Percentiles rank a stretch among this genome's conserved stretches.
phyloP scores from a whole-genome alignment of 2,329 filamentous ascomycete species.

The Nemania sp. region DNA sequence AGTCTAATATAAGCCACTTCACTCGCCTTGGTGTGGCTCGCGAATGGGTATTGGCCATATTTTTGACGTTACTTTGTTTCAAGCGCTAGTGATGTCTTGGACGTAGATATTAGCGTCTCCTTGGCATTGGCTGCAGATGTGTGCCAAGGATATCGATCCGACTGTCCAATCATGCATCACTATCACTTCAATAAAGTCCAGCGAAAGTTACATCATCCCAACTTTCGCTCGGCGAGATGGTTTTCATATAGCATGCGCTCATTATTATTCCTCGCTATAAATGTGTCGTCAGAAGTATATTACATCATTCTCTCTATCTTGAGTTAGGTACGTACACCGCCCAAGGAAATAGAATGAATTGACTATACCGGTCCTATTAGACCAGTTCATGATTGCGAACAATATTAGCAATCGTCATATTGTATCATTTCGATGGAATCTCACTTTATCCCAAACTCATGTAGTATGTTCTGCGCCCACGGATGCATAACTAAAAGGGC shows the following conservation, averaged over 20 bases:
- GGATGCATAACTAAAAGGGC: conserved; percentile 29
- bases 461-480: conserved; percentile 17
- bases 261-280: neutral
- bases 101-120: conserved; percentile 9
- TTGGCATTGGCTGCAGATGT: conserved; percentile 15
- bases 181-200: conserved; percentile 2
- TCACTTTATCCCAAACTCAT: conserved; percentile 8
- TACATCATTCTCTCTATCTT: neutral
- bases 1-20: conserved; percentile 5
- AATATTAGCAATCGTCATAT: conserved; percentile 21
- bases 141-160: conserved; percentile 22
- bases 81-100: conserved; percentile 11
- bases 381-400: neutral
- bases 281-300: neutral
- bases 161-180: conserved; percentile 11
- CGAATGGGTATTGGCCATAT: conserved; percentile 16
- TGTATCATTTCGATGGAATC: conserved; percentile 33
- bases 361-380: neutral
- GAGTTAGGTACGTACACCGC: neutral
- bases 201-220: conserved; percentile 2
- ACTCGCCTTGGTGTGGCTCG: conserved; percentile 1
- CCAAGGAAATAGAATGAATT: neutral
- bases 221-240: neutral
- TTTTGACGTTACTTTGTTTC: neutral
- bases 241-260: neutral